Percentiles rank a stretch among this genome's conserved stretches.
Evolutionary conservation across 805 yeast species (phyloP).

Genomic region (Jamesozyma piceae): DNA sequence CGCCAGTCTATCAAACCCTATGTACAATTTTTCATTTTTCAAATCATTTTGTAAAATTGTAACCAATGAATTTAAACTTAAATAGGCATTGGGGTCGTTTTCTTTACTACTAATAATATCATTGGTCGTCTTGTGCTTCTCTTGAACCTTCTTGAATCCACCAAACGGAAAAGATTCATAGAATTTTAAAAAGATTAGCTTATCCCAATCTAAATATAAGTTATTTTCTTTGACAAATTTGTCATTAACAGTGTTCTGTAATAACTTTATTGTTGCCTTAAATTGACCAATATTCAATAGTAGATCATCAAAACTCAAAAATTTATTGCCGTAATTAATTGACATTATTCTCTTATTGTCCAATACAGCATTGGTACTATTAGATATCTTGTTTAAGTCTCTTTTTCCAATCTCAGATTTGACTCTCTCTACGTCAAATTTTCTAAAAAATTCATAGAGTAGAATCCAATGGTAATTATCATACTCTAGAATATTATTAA

Average conservation of each 20-base stretch:
- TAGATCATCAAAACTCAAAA: constrained; percentile 33
- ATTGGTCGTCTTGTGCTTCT: background rate
- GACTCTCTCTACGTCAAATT: constrained; percentile 33
- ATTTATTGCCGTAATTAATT: constrained; percentile 32
- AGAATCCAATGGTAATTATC: constrained; percentile 41
- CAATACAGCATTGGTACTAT: constrained; percentile 13
- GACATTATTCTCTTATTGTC: constrained; percentile 24
- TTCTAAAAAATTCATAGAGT: constrained; percentile 45
- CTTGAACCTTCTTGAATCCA: background rate
- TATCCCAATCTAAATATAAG: constrained; percentile 30
- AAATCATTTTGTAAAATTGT: constrained; percentile 36
- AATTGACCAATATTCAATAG: constrained; percentile 26
- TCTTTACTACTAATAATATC: background rate
- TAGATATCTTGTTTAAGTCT: background rate
- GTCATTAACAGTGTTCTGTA: constrained; percentile 28
- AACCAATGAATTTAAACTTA: constrained; percentile 34
- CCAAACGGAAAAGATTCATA: constrained; percentile 21
- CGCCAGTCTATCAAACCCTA: constrained; percentile 27
- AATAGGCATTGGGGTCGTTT: constrained; percentile 17
- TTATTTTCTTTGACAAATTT: constrained; percentile 21
- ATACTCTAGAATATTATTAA: constrained; percentile 47
- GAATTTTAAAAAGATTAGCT: constrained; percentile 22
- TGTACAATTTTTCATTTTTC: constrained; percentile 29
- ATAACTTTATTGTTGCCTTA: constrained; percentile 26
- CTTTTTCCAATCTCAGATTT: background rate